Conservation (phyloP, 1,284 basidiomycete species). For the Sutorius eximius region DNA sequence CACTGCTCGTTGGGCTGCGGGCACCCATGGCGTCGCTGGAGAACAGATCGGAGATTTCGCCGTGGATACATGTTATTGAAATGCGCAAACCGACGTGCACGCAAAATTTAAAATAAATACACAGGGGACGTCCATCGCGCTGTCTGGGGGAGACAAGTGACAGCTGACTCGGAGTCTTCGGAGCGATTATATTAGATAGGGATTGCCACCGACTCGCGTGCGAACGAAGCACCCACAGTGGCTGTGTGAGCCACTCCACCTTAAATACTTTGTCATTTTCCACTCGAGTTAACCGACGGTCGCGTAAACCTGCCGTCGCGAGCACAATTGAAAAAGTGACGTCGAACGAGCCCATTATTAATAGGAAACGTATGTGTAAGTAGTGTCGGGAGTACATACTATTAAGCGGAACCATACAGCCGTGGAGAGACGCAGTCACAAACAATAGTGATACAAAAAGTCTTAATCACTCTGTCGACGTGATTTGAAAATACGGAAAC, state of each 20-base stretch:
- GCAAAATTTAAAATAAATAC: slow-evolving; percentile 3
- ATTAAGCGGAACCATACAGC: slow-evolving; percentile 31
- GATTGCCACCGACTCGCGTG: slow-evolving; percentile 22
- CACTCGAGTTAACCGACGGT: slow-evolving; percentile 27
- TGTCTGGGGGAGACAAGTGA: slow-evolving; percentile 2
- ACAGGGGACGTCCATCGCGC: slow-evolving; percentile 1
- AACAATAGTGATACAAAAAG: slow-evolving; percentile 36
- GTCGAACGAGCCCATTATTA: slow-evolving; percentile 35
- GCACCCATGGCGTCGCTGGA: neutral
- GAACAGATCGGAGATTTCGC: slow-evolving; percentile 26
- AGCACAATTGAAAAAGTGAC: slow-evolving; percentile 18
- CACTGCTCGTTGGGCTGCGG: neutral
- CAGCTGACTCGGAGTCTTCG: slow-evolving; percentile 21
- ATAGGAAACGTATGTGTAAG: slow-evolving; percentile 34
- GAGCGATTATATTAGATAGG: slow-evolving; percentile 4
- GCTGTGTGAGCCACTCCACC: slow-evolving; percentile 30
- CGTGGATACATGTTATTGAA: slow-evolving; percentile 29
- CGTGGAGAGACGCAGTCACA: slow-evolving; percentile 20
- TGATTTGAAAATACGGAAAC: slow-evolving; percentile 34
- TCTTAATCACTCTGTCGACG: slow-evolving; percentile 27
- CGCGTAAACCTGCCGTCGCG: slow-evolving; percentile 25
- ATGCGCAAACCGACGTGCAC: slow-evolving; percentile 22
- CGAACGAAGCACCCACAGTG: slow-evolving; percentile 23
- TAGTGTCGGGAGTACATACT: slow-evolving; percentile 35
- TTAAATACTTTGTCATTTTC: slow-evolving; percentile 33